Conservation (phyloP, 805 yeast genomes). For the Yamadazyma ubonensis region DNA sequence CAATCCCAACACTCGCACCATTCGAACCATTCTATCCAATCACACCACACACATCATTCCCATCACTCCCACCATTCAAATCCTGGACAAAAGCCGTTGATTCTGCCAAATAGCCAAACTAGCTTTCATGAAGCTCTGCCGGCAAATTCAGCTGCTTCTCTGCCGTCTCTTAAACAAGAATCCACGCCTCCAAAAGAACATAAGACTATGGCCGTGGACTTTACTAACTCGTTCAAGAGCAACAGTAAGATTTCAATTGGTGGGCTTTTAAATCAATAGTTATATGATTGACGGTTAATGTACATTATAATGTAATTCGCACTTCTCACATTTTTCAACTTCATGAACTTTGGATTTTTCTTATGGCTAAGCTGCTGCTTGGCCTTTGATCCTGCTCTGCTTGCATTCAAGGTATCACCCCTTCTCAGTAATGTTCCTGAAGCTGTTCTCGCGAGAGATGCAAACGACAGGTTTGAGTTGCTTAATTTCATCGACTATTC, state of each 20-base stretch:
- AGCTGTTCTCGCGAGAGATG: neutral
- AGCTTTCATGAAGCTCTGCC: slow-evolving; percentile 1
- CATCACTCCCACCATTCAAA: too few relatives aligned
- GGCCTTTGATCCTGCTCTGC: slow-evolving; percentile 7
- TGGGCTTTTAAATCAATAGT: slow-evolving; percentile 32
- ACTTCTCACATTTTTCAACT: neutral
- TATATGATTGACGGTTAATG: slow-evolving; percentile 1
- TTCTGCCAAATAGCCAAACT: slow-evolving; percentile 2
- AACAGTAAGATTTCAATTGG: slow-evolving; percentile 31
- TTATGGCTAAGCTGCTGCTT: neutral
- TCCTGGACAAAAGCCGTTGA: neutral
- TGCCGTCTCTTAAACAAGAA: slow-evolving; percentile 9
- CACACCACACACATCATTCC: neutral
- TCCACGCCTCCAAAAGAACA: slow-evolving; percentile 9
- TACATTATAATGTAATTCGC: neutral
- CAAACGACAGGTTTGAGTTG: slow-evolving; percentile 1
- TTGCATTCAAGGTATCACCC: slow-evolving; percentile 4
- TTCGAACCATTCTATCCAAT: slow-evolving; percentile 1
- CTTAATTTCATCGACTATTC: slow-evolving; percentile 11
- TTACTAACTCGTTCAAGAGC: slow-evolving; percentile 12
- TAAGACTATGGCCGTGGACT: slow-evolving; percentile 13
- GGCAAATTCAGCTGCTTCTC: neutral
- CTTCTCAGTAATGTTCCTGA: slow-evolving; percentile 13
- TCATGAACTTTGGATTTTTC: neutral
- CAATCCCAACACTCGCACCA: neutral